phyloP scores from a whole-genome alignment of 768 basidiomycete species.

The Amylocystis lapponica region DNA sequence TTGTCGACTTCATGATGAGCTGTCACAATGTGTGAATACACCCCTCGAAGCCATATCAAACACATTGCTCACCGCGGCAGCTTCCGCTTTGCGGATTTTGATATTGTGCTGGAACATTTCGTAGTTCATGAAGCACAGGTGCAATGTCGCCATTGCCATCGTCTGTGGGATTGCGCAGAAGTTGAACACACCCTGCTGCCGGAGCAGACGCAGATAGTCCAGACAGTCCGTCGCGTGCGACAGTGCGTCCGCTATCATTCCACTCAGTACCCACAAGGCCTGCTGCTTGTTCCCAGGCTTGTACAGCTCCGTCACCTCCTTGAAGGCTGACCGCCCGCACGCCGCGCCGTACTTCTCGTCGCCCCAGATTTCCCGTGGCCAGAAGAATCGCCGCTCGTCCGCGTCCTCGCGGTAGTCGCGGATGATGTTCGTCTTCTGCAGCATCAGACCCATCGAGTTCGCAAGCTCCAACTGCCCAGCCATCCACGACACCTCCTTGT shows the following conservation, averaged over 20 bases:
- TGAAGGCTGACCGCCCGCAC: conserved; percentile 35
- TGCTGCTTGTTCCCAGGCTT: conserved; percentile 50
- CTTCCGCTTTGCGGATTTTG: conserved; percentile 92
- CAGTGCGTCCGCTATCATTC: conserved; percentile 85
- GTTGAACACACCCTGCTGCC: conserved; percentile 90
- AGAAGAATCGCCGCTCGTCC: conserved; percentile 82
- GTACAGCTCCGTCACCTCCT: conserved; percentile 64
- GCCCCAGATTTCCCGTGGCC: conserved; percentile 92
- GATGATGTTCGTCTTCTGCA: conserved; percentile 98
- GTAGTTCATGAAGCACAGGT: conserved; percentile 90
- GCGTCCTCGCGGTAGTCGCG: conserved; percentile 92
- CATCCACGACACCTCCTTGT: conserved; percentile 72
- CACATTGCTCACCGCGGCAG: conserved; percentile 58
- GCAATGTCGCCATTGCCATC: conserved; percentile 95
- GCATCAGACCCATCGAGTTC: conserved; percentile 91
- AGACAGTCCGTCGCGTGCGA: conserved; percentile 79
- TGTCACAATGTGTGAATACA: conserved; percentile 23
- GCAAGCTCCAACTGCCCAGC: conserved; percentile 79
- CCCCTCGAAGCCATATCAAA: neutral
- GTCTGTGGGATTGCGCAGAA: conserved; percentile 92
- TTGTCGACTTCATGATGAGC: conserved; percentile 91
- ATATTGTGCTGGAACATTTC: conserved; percentile 81
- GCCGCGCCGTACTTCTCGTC: conserved; percentile 42
- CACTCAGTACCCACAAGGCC: conserved; percentile 78
- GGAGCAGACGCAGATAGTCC: conserved; percentile 83